Evolutionary conservation across 2,329 filamentous ascomycete genomes (phyloP), one percentile per base, ranked within the genome.

Genomic region (Phyllosticta capitalensis): DNA sequence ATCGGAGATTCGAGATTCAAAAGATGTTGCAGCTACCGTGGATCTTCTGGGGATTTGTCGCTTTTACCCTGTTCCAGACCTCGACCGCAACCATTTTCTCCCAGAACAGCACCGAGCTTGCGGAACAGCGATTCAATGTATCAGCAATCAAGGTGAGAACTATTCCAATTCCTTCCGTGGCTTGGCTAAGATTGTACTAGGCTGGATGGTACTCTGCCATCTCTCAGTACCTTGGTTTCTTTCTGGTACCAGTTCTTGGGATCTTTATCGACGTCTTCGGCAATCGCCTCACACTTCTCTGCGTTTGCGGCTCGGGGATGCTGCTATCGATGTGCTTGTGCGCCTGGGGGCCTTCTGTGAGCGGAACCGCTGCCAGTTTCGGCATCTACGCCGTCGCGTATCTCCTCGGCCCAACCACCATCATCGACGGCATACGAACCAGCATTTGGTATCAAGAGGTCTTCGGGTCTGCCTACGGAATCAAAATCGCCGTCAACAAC

Each of bases 401-500:
- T 4, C 79, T 77, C 0, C 72, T 85, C 1, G 83, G 83, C 0
- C 81, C 83, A 0, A 83, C 82, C 0, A 74, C 78, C 3, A 82
- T 85, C 61, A 83, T 86, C 56, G 83, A 86, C 65, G 75, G 79
- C 21, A 82, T 85, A 24, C 80, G 83, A 17, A 84, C 83, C 0
- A 77, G 77, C 0, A 78, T 86, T 68, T 84, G 81, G 79, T 75
- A 83, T 24, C 79, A 82, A 59, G 79, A 79, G 2, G 79, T 83
- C 0, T 86, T 85, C 61, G 83, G 83, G 0, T 79, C 81, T 0
- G 83, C 79, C 0, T 85, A 85, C 61, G 76, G 81, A 0, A 68
- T 84, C 59, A 86, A 86, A 61, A 78, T 85, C 38, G 80, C 80
- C 21, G 81, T 84, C 66, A 85, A 85, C 66, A 86, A 86, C 67